Conservation (phyloP, 495 filamentous ascomycete species). For the Penicillium atrosanguineum region DNA sequence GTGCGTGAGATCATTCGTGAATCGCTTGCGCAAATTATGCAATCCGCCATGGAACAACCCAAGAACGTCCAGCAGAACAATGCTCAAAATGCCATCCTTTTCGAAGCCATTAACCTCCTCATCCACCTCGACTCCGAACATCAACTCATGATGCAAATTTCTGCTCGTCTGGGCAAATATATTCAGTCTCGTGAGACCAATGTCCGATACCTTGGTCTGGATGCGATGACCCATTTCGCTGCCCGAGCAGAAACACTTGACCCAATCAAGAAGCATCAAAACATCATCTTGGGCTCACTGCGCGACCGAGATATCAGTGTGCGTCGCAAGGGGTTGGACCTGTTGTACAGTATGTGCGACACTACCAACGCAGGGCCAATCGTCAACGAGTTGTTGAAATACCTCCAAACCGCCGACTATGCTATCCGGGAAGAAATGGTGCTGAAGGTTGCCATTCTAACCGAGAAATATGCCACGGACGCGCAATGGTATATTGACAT, state of each 20-base stretch:
- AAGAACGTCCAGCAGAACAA: constrained; percentile 99
- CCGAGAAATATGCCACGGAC: constrained; percentile 97
- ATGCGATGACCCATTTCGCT: constrained; percentile 98
- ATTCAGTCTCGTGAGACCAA: constrained; percentile 97
- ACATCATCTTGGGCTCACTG: constrained; percentile 89
- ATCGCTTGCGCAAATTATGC: constrained; percentile 84
- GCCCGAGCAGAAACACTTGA: constrained; percentile 92
- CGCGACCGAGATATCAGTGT: constrained; percentile 97
- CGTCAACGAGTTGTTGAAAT: constrained; percentile 88
- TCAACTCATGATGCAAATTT: constrained; percentile 94
- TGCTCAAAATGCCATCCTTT: constrained; percentile 95
- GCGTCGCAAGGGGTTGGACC: constrained; percentile 87
- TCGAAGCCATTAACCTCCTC: constrained; percentile 97
- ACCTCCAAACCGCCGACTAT: constrained; percentile 95
- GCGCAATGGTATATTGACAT: constrained; percentile 99
- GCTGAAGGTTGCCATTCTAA: constrained; percentile 95
- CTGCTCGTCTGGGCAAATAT: constrained; percentile 89
- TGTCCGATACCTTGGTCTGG: constrained; percentile 92
- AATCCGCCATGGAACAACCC: constrained; percentile 84
- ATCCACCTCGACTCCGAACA: constrained; percentile 99
- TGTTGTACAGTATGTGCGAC: constrained; percentile 99
- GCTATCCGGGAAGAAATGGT: constrained; percentile 99
- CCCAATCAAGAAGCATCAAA: constrained; percentile 97
- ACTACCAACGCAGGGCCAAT: constrained; percentile 86
- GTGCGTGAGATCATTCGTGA: constrained; percentile 90